These are phyloP conservation scores for Penicillium sp. DNA, from an alignment of 2,329 filamentous ascomycete genomes.

Conservation along the genomic window DNA sequence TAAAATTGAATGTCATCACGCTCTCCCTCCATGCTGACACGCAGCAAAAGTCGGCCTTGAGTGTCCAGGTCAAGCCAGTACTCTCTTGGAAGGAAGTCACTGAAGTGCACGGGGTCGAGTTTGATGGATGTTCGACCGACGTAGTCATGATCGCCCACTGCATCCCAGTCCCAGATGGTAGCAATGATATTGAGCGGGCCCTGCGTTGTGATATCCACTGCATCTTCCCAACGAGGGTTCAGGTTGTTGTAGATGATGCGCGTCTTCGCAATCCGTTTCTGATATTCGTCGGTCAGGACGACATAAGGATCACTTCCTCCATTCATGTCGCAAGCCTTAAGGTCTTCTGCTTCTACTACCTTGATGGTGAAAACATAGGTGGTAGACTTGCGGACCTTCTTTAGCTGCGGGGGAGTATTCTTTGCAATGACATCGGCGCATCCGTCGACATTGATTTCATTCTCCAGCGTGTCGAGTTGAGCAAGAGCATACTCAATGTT, in stretches of 20 bases:
- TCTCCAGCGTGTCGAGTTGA: constrained; percentile 84
- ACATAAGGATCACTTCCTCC: constrained; percentile 95
- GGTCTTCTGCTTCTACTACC: constrained; percentile 92
- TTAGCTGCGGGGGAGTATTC: constrained; percentile 65
- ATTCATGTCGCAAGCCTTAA: constrained; percentile 96
- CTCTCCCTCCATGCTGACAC: constrained; percentile 98
- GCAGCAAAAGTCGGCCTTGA: constrained; percentile 78
- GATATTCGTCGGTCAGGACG: constrained; percentile 92
- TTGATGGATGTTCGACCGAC: constrained; percentile 95
- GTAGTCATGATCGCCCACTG: constrained; percentile 94
- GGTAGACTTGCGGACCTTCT: constrained; percentile 61
- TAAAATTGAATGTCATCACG: constrained; percentile 98
- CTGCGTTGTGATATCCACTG: constrained; percentile 88
- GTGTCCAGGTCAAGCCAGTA: constrained; percentile 98
- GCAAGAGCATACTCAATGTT: constrained; percentile 93
- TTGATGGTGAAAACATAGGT: constrained; percentile 99
- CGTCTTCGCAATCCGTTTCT: constrained; percentile 92
- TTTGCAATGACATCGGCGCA: constrained; percentile 76
- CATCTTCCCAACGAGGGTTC: constrained; percentile 95
- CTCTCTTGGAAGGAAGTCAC: constrained; percentile 89
- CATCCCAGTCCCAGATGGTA: constrained; percentile 98
- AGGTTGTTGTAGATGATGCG: constrained; percentile 83
- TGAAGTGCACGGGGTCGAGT: constrained; percentile 94
- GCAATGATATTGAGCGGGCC: constrained; percentile 90
- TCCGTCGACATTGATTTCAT: constrained; percentile 81